These are phyloP conservation scores for Tricholoma sp. DNA, from an alignment of 768 basidiomycete species.

Conservation along the genomic window DNA sequence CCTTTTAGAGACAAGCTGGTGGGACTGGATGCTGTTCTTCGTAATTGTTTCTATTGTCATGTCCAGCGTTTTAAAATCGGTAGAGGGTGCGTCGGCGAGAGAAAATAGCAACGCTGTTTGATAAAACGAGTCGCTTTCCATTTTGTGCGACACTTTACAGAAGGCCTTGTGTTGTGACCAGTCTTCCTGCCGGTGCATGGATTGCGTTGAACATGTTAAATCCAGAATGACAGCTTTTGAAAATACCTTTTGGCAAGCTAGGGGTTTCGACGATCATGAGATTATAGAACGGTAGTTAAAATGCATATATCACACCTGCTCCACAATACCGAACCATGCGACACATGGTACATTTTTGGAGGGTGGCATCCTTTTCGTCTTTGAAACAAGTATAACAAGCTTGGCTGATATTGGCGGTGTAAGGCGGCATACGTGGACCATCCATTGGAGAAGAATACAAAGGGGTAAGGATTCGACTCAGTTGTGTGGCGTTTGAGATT, in stretches of 20 bases:
- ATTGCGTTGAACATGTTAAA: too few relatives aligned
- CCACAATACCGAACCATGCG: conserved; percentile 27
- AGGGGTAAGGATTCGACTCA: too few relatives aligned
- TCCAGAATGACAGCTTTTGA: too few relatives aligned
- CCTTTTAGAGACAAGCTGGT: conserved; percentile 13
- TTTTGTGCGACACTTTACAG: conserved; percentile 25
- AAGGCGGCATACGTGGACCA: conserved; percentile 15
- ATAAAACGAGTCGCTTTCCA: conserved; percentile 15
- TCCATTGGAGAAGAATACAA: neutral
- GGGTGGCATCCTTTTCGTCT: conserved; percentile 11
- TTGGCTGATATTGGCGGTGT: conserved; percentile 20
- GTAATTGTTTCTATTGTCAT: conserved; percentile 7
- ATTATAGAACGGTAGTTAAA: neutral
- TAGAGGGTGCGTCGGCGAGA: conserved; percentile 8
- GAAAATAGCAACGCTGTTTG: conserved; percentile 8
- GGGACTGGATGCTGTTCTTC: conserved; percentile 4
- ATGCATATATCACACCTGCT: conserved; percentile 13
- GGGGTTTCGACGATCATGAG: neutral
- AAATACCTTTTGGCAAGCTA: neutral
- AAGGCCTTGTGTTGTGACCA: conserved; percentile 27
- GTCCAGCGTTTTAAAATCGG: conserved; percentile 13
- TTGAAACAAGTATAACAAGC: conserved; percentile 29
- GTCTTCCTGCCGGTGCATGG: conserved; percentile 15
- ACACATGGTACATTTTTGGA: conserved; percentile 28
- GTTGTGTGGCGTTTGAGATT: too few relatives aligned